Evolutionary conservation across 1,284 basidiomycete genomes (phyloP), one percentile per base, ranked within the genome.

Genomic region (Boletus mariae): DNA sequence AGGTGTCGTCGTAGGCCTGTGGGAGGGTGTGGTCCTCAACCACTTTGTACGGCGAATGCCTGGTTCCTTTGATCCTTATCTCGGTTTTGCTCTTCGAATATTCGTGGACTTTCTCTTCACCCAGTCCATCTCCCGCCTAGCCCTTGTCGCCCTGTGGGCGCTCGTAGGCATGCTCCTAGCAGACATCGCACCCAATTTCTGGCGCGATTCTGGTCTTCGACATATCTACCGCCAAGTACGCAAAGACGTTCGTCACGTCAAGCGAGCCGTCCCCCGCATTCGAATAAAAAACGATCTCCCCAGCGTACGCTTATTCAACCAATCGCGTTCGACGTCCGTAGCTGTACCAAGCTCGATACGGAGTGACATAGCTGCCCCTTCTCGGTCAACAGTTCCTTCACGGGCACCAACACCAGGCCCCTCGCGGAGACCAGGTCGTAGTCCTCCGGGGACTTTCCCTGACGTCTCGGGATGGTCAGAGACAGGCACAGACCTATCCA

Each of bases 1-100:
- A 55, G 80, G 81, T 13, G 80, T 80, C 11, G 75, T 89, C 55
- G 73, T 89, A 49, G 86, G 86, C 13, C 69, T 89, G 23, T 89
- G 86, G 85, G 87, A 89, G 68, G 86, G 86, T 43, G 77, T 86
- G 23, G 80, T 88, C 41, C 75, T 87, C 51, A 80, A 82, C 46
- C 86, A 88, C 62, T 88, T 87, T 65, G 66, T 85, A 56, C 76
- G 77, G 56, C 85, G 85, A 64, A 76, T 76, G 62, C 84, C 84
- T 17, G 68, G 67, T 49, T 68, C 66, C 5, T 69, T 62, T 45
- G 83, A 87, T 65, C 84, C 86, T 9, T 86, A 84, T 67, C 67
- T 89, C 48, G 82, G 78, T 17, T 80, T 81, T 54, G 80, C 69
- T 23, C 79, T 85, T 53, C 76, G 87, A 17, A 74, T 89, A 54